phyloP scores from a whole-genome alignment of 495 filamentous ascomycete species.

The Penicillium cataractarum region DNA sequence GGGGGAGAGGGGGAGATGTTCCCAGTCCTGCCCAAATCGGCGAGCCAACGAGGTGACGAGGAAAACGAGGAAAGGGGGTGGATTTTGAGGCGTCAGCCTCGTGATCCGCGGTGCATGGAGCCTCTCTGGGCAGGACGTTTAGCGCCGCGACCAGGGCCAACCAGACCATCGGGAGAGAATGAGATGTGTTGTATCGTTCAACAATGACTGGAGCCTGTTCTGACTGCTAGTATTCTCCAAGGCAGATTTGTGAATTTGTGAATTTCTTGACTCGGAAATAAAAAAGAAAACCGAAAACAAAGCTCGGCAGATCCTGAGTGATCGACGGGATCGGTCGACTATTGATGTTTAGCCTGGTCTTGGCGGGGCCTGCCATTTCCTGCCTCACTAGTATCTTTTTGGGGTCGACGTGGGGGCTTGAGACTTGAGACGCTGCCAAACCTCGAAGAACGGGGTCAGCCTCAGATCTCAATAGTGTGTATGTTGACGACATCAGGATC shows the following conservation, averaged over 20 bases:
- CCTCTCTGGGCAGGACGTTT: conserved; percentile 28
- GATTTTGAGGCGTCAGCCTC: conserved; percentile 18
- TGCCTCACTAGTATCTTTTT: conserved; percentile 14
- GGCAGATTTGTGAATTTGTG: neutral
- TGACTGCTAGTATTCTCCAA: neutral
- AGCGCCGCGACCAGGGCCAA: conserved; percentile 28
- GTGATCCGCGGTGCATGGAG: conserved; percentile 35
- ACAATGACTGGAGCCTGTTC: conserved; percentile 11
- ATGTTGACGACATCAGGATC: conserved; percentile 4
- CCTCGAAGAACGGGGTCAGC: conserved; percentile 14
- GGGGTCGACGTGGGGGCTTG: neutral
- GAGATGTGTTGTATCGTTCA: conserved; percentile 18
- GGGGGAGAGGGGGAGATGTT: neutral
- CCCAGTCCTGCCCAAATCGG: neutral
- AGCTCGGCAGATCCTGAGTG: conserved; percentile 40
- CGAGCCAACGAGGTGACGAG: neutral
- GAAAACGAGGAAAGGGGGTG: conserved; percentile 4
- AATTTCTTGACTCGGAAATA: neutral
- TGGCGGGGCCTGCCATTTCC: conserved; percentile 42
- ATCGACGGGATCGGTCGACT: conserved; percentile 53
- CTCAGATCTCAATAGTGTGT: conserved; percentile 34
- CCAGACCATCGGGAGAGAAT: conserved; percentile 19
- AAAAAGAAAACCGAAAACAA: conserved; percentile 25
- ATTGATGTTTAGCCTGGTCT: conserved; percentile 49
- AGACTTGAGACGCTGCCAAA: neutral